These are phyloP conservation scores for Coemansia sp. DNA, from an alignment of 192 early-diverging fungal species.

Conservation along the genomic window DNA sequence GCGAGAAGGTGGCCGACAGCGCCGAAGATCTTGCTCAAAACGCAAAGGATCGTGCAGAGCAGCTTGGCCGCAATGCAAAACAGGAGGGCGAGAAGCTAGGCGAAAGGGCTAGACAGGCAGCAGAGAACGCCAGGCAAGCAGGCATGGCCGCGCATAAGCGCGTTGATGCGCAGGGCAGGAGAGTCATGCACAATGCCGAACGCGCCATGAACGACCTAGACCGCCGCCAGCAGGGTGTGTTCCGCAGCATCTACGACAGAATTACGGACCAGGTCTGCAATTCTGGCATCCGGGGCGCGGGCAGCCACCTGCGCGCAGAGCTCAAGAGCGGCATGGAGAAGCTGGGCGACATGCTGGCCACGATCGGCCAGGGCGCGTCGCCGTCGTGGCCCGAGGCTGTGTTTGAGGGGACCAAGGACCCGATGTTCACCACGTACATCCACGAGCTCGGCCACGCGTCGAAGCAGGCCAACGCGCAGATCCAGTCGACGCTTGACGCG, in stretches of 20 bases:
- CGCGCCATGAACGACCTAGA: not conserved
- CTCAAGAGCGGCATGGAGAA: slow-evolving; percentile 17
- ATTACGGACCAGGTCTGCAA: slow-evolving; percentile 1
- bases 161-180: slow-evolving; percentile 6
- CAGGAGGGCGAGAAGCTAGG: not conserved
- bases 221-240: not conserved
- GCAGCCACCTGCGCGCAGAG: slow-evolving; percentile 30
- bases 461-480: slow-evolving; percentile 26
- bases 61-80: not conserved
- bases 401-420: slow-evolving; percentile 28
- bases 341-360: slow-evolving; percentile 24
- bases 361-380: slow-evolving; percentile 9
- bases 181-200: slow-evolving; percentile 5
- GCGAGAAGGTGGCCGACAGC: not conserved
- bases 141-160: slow-evolving; percentile 15
- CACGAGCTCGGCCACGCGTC: slow-evolving; percentile 28
- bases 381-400: slow-evolving; percentile 42
- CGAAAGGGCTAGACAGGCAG: slow-evolving; percentile 5
- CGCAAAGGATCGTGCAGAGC: slow-evolving; percentile 12
- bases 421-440: slow-evolving; percentile 21
- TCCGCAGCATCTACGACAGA: slow-evolving; percentile 3
- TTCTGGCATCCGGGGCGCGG: slow-evolving; percentile 16
- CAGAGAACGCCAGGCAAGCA: slow-evolving; percentile 2
- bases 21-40: slow-evolving; percentile 2
- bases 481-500: slow-evolving; percentile 23